Evolutionary conservation across 768 basidiomycete species (phyloP), one percentile per base, ranked within the genome.

Genomic region (Amanita polypyramis): DNA sequence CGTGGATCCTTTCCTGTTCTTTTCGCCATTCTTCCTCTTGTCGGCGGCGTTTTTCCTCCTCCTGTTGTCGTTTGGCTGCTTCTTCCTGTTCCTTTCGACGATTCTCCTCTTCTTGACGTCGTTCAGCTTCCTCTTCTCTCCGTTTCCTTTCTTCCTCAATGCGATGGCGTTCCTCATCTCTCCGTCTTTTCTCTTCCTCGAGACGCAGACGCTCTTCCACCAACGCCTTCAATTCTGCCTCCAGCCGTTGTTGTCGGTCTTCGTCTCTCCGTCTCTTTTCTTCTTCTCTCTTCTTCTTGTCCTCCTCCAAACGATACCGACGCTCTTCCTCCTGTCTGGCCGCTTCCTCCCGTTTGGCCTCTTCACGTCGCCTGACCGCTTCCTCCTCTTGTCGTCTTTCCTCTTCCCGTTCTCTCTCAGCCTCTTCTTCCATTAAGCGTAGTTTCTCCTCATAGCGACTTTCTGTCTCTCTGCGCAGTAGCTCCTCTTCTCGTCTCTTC

Each of bases 331-430:
- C 49, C 47, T 46, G 51, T 20, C 38, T 36, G 45, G 48, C 56
- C 29, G 45, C 49, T 50, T 51, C 55, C 34, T 52, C 40, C 19
- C 33, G 44, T 50, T 51, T 54, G 20, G 57, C 66, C 10, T 62
- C 59, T 42, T 60, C 61, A 36, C 33, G 21, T 47, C 61, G 63
- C 34, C 59, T 62, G 53, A 35, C 49, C 33, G 40, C 47, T 33
- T 48, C 47, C 21, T 39, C 47, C 37, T 29, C 37, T 40, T 37
- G 47, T 23, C 39, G 10, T 14, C 27, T 27, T 29, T 27, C 47
- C 23, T 46, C 36, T 27, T 35, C 45, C 8, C 45, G 2, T 15
- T 41, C 37, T 41, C 37, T 30, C 29, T 48, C 32, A 42, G 23
- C 40, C 27, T 42, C 40, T 27, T 48, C 38, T 38, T 41, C 47